These are phyloP conservation scores for Papiliotrema laurentii DNA, from an alignment of 1,284 basidiomycete genomes.

Conservation along the genomic window DNA sequence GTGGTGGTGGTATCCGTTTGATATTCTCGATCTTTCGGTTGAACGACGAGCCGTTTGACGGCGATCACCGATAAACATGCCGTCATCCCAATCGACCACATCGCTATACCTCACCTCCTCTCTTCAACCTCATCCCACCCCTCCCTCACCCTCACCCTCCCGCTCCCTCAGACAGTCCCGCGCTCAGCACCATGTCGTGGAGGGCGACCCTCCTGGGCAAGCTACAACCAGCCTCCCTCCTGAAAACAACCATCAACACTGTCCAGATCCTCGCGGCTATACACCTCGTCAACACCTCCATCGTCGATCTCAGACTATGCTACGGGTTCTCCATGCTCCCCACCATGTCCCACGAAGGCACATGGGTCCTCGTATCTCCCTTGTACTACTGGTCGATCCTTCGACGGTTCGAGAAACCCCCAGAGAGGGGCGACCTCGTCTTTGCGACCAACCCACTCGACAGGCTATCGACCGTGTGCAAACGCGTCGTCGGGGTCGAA, in stretches of 20 bases:
- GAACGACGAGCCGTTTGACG: too few species aligned
- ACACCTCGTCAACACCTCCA: slow-evolving; percentile 28
- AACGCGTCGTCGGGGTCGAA: slow-evolving; percentile 83
- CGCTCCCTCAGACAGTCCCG: too few species aligned
- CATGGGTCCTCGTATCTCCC: slow-evolving; percentile 54
- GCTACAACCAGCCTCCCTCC: slow-evolving; percentile 17
- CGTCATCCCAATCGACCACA: too few species aligned
- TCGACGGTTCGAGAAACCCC: slow-evolving; percentile 8
- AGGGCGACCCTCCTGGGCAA: too few species aligned
- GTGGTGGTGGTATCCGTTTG: too few species aligned
- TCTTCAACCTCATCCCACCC: too few species aligned
- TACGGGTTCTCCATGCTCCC: slow-evolving; percentile 83
- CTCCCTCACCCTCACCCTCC: too few species aligned
- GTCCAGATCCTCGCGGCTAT: slow-evolving; percentile 22
- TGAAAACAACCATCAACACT: slow-evolving; percentile 17
- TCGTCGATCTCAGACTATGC: slow-evolving; percentile 37
- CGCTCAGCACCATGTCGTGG: too few species aligned
- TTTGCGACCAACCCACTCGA: slow-evolving; percentile 70
- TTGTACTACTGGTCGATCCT: slow-evolving; percentile 42
- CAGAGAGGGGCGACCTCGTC: slow-evolving; percentile 75
- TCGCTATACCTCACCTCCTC: too few species aligned
- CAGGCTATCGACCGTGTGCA: slow-evolving; percentile 71
- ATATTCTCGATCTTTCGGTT: too few species aligned
- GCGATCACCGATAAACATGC: too few species aligned
- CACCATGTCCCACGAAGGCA: slow-evolving; percentile 57